Evolutionary conservation across 768 basidiomycete genomes (phyloP).

Genomic region (Phanerochaete carnosa): DNA sequence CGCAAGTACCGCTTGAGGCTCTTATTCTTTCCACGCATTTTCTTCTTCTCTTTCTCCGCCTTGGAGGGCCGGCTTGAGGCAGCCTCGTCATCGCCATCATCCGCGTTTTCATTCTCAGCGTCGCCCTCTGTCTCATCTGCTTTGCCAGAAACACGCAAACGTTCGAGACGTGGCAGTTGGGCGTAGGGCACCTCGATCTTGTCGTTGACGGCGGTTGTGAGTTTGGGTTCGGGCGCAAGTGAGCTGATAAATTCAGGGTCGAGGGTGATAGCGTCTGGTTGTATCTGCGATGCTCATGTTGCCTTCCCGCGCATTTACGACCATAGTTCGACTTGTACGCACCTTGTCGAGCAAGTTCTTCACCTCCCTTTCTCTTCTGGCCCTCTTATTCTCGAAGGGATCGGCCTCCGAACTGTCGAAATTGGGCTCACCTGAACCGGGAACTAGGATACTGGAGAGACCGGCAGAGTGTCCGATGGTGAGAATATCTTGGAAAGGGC

Average conservation of each 20-base stretch:
- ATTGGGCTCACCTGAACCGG: slow-evolving; percentile 91
- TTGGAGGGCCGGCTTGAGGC: slow-evolving; percentile 25
- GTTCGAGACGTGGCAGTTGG: slow-evolving; percentile 74
- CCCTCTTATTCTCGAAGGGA: slow-evolving; percentile 84
- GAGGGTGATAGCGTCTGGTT: slow-evolving; percentile 87
- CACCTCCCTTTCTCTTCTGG: slow-evolving; percentile 87
- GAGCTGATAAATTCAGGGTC: slow-evolving; percentile 76
- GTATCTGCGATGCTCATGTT: slow-evolving; percentile 51
- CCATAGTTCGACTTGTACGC: slow-evolving; percentile 4
- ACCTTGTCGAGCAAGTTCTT: slow-evolving; percentile 85
- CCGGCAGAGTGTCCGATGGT: slow-evolving; percentile 77
- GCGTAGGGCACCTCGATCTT: slow-evolving; percentile 56
- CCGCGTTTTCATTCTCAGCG: slow-evolving; percentile 33
- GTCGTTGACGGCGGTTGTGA: slow-evolving; percentile 48
- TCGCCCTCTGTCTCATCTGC: slow-evolving; percentile 62
- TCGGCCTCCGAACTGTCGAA: slow-evolving; percentile 93
- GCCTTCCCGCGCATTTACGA: neutral
- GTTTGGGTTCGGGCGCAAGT: slow-evolving; percentile 56
- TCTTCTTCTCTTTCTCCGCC: slow-evolving; percentile 60
- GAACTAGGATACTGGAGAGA: slow-evolving; percentile 82
- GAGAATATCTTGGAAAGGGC: slow-evolving; percentile 85
- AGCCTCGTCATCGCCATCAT: slow-evolving; percentile 28
- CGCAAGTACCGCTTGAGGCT: slow-evolving; percentile 82
- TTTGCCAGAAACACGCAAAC: slow-evolving; percentile 71
- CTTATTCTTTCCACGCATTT: slow-evolving; percentile 87